Evolutionary conservation across 2,329 filamentous ascomycete species (phyloP), one percentile per base, ranked within the genome.

Genomic region (Cryphonectria radicalis): DNA sequence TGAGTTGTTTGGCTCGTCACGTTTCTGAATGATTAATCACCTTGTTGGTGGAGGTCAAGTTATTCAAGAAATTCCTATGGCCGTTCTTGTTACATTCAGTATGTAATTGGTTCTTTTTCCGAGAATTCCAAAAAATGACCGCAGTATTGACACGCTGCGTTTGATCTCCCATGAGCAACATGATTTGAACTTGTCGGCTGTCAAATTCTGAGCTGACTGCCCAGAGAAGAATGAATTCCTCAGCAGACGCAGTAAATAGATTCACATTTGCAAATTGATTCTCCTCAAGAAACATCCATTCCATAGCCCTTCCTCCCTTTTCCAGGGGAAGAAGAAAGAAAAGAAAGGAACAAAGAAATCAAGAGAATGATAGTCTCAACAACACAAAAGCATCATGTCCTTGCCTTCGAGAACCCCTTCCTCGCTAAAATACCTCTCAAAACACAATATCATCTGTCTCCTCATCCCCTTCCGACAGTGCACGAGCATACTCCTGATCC

Each of bases 401-500:
- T 5, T 6, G 14, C 37, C 7, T 37, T 17, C 1, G n/a, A 22
- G 42, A 40, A 10, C 28, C 28, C 28, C 10, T 5, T 66, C 35
- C 19, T 6, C 14, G 8, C 43, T 50, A 5, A 22, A 50, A 1
- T 17, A 8, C 17, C 43, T 22, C 55, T 70, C 63, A 70, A 19
- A 66, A 70, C 40, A 70, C 55, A 7, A 66, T 3, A 32, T 63
- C 55, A 32, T 63, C 55, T 1, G 43, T 8, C 2, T 59, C 55
- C 13, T 17, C 62, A 46, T 55, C 62, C 14, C n/a, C 1, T 11
- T 28, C 42, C 6, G 63, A 35, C 55, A 70, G 57, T 10, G 68
- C 68, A 62, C 17, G 28, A 25, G 68, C 68, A 63, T 66, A 70
- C 40, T 66, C 68, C 63, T 70, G 68, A 25, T 70, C 68, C 63